Percentiles rank a stretch among this genome's conserved stretches.
phyloP scores from a whole-genome alignment of 352 stramenopile genomes.

The Globisporangium nodosum region DNA sequence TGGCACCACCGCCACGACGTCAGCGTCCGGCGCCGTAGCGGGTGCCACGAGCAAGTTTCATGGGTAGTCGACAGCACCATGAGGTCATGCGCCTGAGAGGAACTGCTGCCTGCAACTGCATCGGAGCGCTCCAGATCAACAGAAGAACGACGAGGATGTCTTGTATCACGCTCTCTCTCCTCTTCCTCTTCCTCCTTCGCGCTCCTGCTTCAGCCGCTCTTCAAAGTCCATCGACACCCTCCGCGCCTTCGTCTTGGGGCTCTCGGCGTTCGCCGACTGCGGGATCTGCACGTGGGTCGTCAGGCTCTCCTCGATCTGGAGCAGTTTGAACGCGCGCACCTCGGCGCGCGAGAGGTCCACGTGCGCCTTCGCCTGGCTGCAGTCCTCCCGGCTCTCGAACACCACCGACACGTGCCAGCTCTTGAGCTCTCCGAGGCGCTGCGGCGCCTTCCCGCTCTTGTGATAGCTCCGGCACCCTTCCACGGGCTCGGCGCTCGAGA shows the following conservation, averaged over 20 bases:
- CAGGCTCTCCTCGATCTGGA: constrained; percentile 69
- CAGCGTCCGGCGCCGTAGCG: neutral
- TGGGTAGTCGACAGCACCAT: too few species aligned
- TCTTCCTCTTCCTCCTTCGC: neutral
- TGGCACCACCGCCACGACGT: neutral
- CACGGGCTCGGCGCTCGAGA: constrained; percentile 49
- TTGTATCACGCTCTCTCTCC: neutral
- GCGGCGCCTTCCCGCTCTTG: constrained; percentile 21
- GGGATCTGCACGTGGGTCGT: constrained; percentile 56
- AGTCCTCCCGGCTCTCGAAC: constrained; percentile 59
- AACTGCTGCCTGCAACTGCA: too few species aligned
- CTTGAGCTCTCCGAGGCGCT: constrained; percentile 18
- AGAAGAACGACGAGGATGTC: too few species aligned
- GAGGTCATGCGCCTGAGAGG: too few species aligned
- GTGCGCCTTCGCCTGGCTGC: constrained; percentile 57
- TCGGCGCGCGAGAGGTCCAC: constrained; percentile 68
- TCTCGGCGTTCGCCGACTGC: constrained; percentile 23
- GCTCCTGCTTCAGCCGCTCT: constrained; percentile 9
- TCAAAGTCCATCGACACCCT: constrained; percentile 21
- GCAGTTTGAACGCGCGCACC: constrained; percentile 74
- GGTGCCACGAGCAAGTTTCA: constrained; percentile 5
- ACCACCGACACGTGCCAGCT: constrained; percentile 65
- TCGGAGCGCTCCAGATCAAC: too few species aligned
- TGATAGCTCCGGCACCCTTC: constrained; percentile 55
- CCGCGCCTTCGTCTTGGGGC: constrained; percentile 18